Percentiles rank a stretch among this genome's conserved stretches.
phyloP scores from a whole-genome alignment of 768 basidiomycete species.

The Paxillus involutus region DNA sequence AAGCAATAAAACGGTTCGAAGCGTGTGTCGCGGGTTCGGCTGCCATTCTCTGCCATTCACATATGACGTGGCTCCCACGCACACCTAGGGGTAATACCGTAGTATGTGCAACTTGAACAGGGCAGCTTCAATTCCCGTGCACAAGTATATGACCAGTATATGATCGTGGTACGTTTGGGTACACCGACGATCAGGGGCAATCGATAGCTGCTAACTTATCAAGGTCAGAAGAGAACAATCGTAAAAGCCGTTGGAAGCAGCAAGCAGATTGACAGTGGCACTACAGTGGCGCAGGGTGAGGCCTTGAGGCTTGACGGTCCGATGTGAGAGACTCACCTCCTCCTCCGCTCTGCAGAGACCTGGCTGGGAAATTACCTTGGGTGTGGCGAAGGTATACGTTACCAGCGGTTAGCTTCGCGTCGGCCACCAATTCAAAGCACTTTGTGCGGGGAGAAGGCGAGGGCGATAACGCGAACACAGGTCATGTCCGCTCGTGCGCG shows the following conservation, averaged over 20 bases:
- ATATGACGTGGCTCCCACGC: not conserved
- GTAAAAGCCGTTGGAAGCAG: too few relatives aligned
- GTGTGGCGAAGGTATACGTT: not conserved
- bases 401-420: not conserved
- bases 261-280: too few relatives aligned
- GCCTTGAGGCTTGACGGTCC: too few relatives aligned
- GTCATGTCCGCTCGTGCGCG: not conserved
- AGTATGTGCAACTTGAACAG: not conserved
- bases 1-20: not conserved
- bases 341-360: too few relatives aligned
- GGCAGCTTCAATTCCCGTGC: not conserved
- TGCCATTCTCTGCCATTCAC: too few relatives aligned
- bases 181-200: too few relatives aligned
- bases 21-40: not conserved
- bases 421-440: not conserved
- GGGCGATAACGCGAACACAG: not conserved
- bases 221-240: too few relatives aligned
- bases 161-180: too few relatives aligned
- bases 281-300: too few relatives aligned
- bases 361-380: not conserved
- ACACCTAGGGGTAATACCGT: not conserved
- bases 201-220: too few relatives aligned
- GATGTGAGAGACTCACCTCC: too few relatives aligned
- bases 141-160: too few relatives aligned
- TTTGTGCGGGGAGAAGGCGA: not conserved